Conservation (phyloP, 2,329 filamentous ascomycete genomes). For the Phyllosticta ampelicida region DNA sequence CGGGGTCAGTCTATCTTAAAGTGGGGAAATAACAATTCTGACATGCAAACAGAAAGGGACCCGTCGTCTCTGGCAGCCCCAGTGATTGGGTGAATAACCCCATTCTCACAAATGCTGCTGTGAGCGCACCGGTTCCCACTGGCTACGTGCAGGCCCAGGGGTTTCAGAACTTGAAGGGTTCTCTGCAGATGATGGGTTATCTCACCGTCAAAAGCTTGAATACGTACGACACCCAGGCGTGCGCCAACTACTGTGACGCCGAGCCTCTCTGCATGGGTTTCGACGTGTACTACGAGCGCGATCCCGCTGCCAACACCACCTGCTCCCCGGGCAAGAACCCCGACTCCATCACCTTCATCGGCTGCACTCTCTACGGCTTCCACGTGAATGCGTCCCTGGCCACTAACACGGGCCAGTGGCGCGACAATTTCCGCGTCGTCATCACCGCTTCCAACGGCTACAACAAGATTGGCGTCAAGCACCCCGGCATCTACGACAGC, state of each 20-base stretch:
- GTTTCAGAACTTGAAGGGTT: conserved; percentile 8
- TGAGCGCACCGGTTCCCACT: conserved; percentile 1
- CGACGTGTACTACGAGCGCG: conserved; percentile 17
- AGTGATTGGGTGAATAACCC: conserved; percentile 1
- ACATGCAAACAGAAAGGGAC: background rate
- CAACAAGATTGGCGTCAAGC: conserved; percentile 4
- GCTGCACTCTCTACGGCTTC: conserved; percentile 21
- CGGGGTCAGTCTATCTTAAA: background rate
- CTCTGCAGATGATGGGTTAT: conserved; percentile 13
- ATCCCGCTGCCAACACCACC: conserved; percentile 8
- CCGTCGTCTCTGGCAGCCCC: background rate
- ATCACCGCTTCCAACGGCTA: conserved; percentile 17
- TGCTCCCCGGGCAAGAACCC: background rate
- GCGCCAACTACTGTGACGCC: conserved; percentile 11
- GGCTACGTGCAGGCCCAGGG: conserved; percentile 8
- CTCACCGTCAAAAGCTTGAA: conserved; percentile 5
- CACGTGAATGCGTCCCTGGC: conserved; percentile 16
- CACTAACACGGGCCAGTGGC: conserved; percentile 19
- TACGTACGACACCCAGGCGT: conserved; percentile 11
- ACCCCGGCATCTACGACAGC: background rate
- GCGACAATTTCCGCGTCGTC: conserved; percentile 15
- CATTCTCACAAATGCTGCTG: background rate
- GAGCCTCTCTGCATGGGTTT: conserved; percentile 14
- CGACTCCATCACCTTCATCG: conserved; percentile 16
- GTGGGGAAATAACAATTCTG: background rate